Conservation (phyloP, 1,284 basidiomycete species). For the Melampsora medusae region DNA sequence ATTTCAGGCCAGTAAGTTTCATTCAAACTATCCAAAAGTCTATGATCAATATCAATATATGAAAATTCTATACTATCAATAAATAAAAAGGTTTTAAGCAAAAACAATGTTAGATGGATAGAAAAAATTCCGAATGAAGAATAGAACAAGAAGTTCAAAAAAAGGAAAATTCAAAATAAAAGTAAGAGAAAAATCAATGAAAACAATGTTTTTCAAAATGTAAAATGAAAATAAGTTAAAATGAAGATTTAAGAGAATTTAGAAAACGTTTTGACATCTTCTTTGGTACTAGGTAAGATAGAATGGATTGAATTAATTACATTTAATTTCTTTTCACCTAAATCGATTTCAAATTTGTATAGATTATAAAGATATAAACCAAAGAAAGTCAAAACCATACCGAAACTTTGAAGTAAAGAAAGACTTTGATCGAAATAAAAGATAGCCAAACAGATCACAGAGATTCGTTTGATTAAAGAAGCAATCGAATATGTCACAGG, state of each 20-base stretch:
- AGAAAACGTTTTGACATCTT: conserved; percentile 45
- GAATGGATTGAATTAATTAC: conserved; percentile 76
- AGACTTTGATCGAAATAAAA: conserved; percentile 91
- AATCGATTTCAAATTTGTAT: conserved; percentile 86
- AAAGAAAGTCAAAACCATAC: conserved; percentile 82
- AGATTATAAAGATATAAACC: conserved; percentile 96
- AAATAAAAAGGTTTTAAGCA: too few relatives aligned
- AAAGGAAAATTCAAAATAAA: not conserved
- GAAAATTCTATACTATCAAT: not conserved
- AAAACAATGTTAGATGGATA: not conserved
- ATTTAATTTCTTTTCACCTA: conserved; percentile 73
- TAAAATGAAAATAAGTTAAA: not conserved
- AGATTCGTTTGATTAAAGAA: conserved; percentile 93
- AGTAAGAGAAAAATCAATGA: not conserved
- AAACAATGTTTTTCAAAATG: not conserved
- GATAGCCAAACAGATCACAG: conserved; percentile 95
- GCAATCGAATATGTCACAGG: conserved; percentile 99
- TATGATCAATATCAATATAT: too few relatives aligned
- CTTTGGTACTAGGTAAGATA: conserved; percentile 65
- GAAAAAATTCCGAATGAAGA: not conserved
- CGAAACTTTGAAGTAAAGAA: conserved; percentile 76
- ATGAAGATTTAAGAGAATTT: not conserved
- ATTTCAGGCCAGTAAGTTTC: too few relatives aligned
- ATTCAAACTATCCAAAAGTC: too few relatives aligned
- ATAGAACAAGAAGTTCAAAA: not conserved